Evolutionary conservation across 345 rosid species (phyloP).

Genomic region (Pseudoturritis turrita): DNA sequence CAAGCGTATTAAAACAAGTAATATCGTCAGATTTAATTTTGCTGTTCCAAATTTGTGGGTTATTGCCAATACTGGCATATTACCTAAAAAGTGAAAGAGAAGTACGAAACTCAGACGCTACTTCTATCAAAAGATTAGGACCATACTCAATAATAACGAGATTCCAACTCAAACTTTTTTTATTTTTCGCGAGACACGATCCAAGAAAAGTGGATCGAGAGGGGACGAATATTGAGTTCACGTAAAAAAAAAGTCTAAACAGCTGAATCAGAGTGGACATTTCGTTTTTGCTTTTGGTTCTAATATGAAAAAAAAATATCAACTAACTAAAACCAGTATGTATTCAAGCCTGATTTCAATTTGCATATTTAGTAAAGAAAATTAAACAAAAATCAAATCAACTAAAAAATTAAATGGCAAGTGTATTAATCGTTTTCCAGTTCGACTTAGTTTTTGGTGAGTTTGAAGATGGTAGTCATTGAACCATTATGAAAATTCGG

Average conservation of each 20-base stretch:
- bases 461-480: background rate
- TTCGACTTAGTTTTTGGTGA: background rate
- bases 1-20: background rate
- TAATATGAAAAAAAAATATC: background rate
- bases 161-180: background rate
- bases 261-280: background rate
- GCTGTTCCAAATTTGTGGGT: conserved; percentile 7
- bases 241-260: background rate
- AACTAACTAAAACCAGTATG: no score
- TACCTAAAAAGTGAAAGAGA: background rate
- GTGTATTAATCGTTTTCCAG: no score
- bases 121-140: background rate
- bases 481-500: background rate
- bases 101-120: background rate
- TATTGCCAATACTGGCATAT: background rate
- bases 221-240: background rate
- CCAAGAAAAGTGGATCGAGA: background rate
- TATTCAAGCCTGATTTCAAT: background rate
- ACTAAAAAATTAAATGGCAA: no score
- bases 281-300: background rate
- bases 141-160: background rate
- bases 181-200: background rate
- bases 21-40: background rate
- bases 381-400: no score
- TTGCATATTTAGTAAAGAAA: background rate